A percentile compares a stretch with the other conserved stretches of the same genome.
Conservation (phyloP, 2,329 filamentous ascomycete species). For the Monosporascus cannonballus region DNA sequence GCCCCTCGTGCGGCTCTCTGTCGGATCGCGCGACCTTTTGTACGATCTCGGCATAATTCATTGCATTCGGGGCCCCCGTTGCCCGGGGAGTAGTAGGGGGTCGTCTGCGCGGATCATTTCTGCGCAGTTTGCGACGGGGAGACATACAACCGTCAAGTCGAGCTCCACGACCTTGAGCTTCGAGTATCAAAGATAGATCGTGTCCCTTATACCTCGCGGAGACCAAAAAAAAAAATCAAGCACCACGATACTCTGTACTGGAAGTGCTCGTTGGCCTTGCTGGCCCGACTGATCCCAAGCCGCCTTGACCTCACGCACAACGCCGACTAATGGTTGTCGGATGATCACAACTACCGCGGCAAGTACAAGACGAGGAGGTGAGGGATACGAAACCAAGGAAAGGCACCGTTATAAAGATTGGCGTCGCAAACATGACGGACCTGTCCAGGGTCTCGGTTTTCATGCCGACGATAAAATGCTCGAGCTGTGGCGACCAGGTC, state of each 20-base stretch:
- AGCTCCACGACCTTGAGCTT: not conserved
- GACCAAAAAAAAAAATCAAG: not conserved
- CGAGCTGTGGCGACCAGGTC: conserved; percentile 69
- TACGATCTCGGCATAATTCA: too few relatives aligned
- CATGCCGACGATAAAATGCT: conserved; percentile 83
- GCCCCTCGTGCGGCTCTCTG: conserved; percentile 5
- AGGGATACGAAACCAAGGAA: conserved; percentile 7
- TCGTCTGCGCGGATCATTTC: too few relatives aligned
- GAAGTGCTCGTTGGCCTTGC: not conserved
- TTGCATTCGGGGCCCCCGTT: too few relatives aligned
- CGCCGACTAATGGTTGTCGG: conserved; percentile 4
- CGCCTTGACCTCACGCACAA: not conserved
- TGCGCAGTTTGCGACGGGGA: not conserved
- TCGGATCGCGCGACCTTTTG: too few relatives aligned
- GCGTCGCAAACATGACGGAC: conserved; percentile 36
- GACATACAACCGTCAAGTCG: not conserved
- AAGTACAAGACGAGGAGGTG: conserved; percentile 8
- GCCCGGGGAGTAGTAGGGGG: too few relatives aligned
- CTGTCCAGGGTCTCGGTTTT: conserved; percentile 58
- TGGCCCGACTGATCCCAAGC: not conserved
- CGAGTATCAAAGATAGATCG: not conserved
- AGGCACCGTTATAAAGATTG: conserved; percentile 7
- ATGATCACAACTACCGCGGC: conserved; percentile 9
- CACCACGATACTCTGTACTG: too few relatives aligned
- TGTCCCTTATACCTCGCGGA: not conserved